phyloP scores from a whole-genome alignment of 2,329 filamentous ascomycete genomes.

The Arthrinium phaeospermum region DNA sequence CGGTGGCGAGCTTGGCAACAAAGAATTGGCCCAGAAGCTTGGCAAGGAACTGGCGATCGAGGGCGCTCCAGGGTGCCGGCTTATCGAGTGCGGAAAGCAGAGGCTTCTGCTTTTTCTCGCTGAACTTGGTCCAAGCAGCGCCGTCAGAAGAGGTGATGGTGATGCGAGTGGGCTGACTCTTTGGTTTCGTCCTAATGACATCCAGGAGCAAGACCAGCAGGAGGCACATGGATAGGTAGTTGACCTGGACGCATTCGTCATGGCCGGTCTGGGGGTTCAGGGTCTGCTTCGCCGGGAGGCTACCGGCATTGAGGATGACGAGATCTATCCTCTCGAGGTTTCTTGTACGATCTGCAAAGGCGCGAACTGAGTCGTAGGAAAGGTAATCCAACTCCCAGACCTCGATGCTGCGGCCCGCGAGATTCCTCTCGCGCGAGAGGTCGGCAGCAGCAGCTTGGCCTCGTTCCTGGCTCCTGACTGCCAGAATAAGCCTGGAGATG shows the following conservation, averaged over 20 bases:
- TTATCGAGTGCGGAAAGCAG: constrained; percentile 18
- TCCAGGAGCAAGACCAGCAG: constrained; percentile 53
- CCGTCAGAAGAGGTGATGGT: constrained; percentile 33
- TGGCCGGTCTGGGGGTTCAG: constrained; percentile 34
- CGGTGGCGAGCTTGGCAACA: constrained; percentile 36
- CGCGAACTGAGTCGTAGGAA: constrained; percentile 44
- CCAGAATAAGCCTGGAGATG: constrained; percentile 40
- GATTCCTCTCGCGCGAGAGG: neutral
- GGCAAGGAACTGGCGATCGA: constrained; percentile 29
- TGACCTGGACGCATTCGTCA: constrained; percentile 54
- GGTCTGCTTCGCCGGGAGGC: constrained; percentile 28
- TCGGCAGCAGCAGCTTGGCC: constrained; percentile 27
- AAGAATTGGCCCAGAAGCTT: constrained; percentile 43
- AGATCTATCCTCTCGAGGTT: constrained; percentile 45
- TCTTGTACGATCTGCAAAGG: constrained; percentile 40
- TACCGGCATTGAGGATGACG: constrained; percentile 43
- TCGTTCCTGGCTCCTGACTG: constrained; percentile 35
- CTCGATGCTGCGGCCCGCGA: constrained; percentile 32
- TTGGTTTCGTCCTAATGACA: constrained; percentile 31
- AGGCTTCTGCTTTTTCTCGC: constrained; percentile 25
- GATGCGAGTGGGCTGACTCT: neutral
- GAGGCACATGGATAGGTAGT: constrained; percentile 56
- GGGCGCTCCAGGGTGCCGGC: constrained; percentile 23
- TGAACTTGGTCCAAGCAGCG: constrained; percentile 23
- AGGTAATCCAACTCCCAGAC: constrained; percentile 50